A percentile compares a stretch with the other conserved stretches of the same genome.
Conservation (phyloP, 2,329 filamentous ascomycete species). For the Cadophora sp. region DNA sequence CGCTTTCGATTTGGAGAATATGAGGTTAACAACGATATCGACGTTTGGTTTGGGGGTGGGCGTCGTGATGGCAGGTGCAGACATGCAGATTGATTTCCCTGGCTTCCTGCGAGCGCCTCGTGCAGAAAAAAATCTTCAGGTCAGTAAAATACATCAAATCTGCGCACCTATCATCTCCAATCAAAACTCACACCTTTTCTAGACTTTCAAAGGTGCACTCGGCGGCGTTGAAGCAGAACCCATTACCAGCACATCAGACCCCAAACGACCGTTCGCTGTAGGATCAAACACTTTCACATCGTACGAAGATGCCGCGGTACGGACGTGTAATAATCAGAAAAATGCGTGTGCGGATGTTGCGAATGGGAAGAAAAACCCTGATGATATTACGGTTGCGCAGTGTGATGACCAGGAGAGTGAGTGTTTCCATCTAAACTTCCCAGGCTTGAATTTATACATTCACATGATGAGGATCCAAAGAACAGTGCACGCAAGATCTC, state of each 20-base stretch:
- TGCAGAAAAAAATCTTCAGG: slow-evolving; percentile 12
- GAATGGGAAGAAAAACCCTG: slow-evolving; percentile 22
- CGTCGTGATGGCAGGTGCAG: not conserved
- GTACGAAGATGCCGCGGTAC: slow-evolving; percentile 23
- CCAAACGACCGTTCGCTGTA: slow-evolving; percentile 27
- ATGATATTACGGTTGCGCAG: slow-evolving; percentile 23
- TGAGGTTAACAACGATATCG: slow-evolving; percentile 7
- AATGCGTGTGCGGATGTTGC: slow-evolving; percentile 31
- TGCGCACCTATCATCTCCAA: not conserved
- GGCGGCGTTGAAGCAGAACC: slow-evolving; percentile 27
- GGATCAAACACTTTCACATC: slow-evolving; percentile 30
- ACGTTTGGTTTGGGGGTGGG: slow-evolving; percentile 2
- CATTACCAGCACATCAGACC: slow-evolving; percentile 26
- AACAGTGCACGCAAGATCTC: no score
- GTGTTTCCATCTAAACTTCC: not conserved
- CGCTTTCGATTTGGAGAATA: not conserved
- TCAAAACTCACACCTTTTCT: not conserved
- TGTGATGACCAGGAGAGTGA: slow-evolving; percentile 33
- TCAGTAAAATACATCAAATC: not conserved
- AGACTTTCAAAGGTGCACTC: slow-evolving; percentile 33
- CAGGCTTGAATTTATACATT: not conserved
- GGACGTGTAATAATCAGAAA: slow-evolving; percentile 33
- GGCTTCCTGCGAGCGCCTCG: slow-evolving; percentile 15
- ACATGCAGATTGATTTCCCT: slow-evolving; percentile 13
- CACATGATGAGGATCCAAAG: no score